Percentiles rank a stretch among this genome's conserved stretches.
These are phyloP conservation scores for Oenanthe javanica DNA, from an alignment of 140 eudicot genomes.

Conservation along the genomic window DNA sequence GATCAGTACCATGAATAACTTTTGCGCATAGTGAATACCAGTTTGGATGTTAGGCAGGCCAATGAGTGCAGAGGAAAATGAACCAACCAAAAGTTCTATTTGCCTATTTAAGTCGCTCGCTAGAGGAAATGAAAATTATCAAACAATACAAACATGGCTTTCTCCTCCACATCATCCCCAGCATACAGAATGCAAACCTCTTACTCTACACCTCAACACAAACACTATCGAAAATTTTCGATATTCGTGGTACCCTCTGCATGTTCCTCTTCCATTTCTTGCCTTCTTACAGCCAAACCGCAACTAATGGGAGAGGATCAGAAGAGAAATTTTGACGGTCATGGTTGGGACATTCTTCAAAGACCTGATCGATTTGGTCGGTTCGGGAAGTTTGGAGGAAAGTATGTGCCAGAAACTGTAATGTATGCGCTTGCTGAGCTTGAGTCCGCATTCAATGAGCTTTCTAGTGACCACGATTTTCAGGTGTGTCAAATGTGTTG, in stretches of 20 bases:
- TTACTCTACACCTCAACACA: conserved; percentile 16
- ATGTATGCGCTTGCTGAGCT: conserved; percentile 80
- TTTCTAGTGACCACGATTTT: conserved; percentile 53
- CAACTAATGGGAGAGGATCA: conserved; percentile 9
- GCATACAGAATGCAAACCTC: conserved; percentile 20
- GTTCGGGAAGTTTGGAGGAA: conserved; percentile 84
- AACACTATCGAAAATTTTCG: conserved; percentile 13
- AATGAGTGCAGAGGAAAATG: no score
- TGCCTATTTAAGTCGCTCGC: neutral
- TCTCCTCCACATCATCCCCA: conserved; percentile 21
- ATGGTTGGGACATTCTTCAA: conserved; percentile 20
- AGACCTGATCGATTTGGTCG: conserved; percentile 80
- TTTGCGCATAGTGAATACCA: no score
- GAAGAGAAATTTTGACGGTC: conserved; percentile 9
- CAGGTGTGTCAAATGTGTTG: conserved; percentile 25
- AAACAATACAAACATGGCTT: conserved; percentile 25
- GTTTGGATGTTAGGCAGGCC: no score
- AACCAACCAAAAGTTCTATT: neutral
- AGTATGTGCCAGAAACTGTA: conserved; percentile 80
- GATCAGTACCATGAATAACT: no score
- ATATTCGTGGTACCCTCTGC: conserved; percentile 10
- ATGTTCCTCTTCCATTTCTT: conserved; percentile 27
- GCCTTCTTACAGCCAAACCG: conserved; percentile 26
- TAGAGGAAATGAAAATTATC: neutral
- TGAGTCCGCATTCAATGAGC: conserved; percentile 55